Base-by-base conservation (phyloP, 495 filamentous ascomycete genomes). In the Lasiosphaeriaceae sp. region DNA sequence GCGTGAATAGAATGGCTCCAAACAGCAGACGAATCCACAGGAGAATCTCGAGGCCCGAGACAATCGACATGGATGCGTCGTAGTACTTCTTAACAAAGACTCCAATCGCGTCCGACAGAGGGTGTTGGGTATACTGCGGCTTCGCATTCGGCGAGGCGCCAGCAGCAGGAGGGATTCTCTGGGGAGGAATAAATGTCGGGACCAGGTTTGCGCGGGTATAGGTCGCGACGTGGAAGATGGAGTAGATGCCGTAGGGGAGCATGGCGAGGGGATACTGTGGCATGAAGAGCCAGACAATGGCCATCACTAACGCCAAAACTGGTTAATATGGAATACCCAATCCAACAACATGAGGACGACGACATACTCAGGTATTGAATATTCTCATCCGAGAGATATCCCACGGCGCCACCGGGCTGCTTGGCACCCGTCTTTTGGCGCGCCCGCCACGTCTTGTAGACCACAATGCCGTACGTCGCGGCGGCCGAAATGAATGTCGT, bases 11-110 rank as follows among this genome's bases (percentile, higher is more conserved):
- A 54, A 97, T 72, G 50, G 88, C 88, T 34, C 87, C 85, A 19
- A 89, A 73, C 51, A 93, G 71, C 54, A 98, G 70, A 65, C 95
- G 91, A 72, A 87, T 77, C 84, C 91, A 91, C 55, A 97, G 84
- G 21, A 81, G 69, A 55, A 94, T 85, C 71, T 94, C 90, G 29
- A 94, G 82, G 31, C 73, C 70, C 16, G 89, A 83, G 29, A 94
- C 90, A 29, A 93, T 79, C 59, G 86, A 87, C 90, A 94, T 94
- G 62, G 86, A 86, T 47, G 82, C 74, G 70, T 97, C 95, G 67
- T 97, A 97, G 80, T 97, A 96, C 69, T 92, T 84, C 83, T 97
- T 98, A 71, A 98, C 92, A 68, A 98, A 98, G 57, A 78, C 77
- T 49, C 90, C 90, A 69, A 98, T 96, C 57, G 78, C 83, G 53